phyloP scores from a whole-genome alignment of 73 alveolate species.

The Symbiodinium pilosum region DNA sequence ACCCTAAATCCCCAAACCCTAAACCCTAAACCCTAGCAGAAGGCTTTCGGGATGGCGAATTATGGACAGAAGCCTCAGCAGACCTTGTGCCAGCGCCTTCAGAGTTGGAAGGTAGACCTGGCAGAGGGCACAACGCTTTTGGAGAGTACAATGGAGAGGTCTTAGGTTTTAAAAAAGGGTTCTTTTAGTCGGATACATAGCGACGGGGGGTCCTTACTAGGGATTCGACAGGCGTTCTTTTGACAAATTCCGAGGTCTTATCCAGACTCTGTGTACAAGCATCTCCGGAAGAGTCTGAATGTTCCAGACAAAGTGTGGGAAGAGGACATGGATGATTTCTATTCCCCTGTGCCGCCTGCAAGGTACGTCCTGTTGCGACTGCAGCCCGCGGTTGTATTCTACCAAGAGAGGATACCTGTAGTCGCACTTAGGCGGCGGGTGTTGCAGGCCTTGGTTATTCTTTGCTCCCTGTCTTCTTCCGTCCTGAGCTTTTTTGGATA shows the following conservation, averaged over 20 bases:
- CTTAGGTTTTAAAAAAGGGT: neutral
- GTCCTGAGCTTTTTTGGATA: neutral
- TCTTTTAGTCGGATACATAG: neutral
- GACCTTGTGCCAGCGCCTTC: neutral
- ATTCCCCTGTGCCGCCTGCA: neutral
- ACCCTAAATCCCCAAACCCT: too few relatives aligned
- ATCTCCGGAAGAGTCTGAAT: neutral
- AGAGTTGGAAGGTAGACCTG: neutral
- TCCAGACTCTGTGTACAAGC: neutral
- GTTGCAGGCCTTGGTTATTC: neutral
- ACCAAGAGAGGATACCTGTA: neutral
- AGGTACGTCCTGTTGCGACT: neutral
- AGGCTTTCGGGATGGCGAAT: neutral
- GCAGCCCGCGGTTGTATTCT: neutral
- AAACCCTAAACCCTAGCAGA: too few relatives aligned
- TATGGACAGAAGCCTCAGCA: neutral
- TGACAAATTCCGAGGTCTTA: neutral
- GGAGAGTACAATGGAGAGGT: neutral
- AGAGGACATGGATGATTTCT: neutral
- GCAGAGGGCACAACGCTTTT: neutral
- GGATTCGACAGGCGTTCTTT: neutral
- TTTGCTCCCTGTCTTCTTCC: neutral
- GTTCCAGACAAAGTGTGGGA: neutral
- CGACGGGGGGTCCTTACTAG: neutral
- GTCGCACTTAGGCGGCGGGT: neutral